Evolutionary conservation across 352 stramenopile species (phyloP), one percentile per base, ranked within the genome.

Genomic region (Blastocystis sp.): DNA sequence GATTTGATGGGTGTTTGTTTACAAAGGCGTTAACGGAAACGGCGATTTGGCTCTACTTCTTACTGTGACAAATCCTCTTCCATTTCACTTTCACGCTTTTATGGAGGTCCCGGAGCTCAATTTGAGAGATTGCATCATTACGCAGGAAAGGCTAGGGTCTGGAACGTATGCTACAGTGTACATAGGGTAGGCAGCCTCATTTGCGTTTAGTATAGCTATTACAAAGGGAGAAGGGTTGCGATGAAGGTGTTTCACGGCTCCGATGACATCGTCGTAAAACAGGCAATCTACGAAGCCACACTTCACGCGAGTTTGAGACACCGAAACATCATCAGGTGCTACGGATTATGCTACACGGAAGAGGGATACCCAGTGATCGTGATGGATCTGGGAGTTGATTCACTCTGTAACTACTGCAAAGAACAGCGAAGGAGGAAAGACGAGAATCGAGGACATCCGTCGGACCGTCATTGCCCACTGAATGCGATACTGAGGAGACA

Each of bases 361-460:
- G 70, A 81, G 24, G 74, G 74, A 12, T n/a, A 62, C 26, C 51
- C 74, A 9, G 50, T 85, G n/a, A 26, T 85, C n/a, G 60, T 85
- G 19, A 45, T 85, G 74, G 74, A 85, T 33, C 33, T 16, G 50
- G 74, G 50, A 63, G 50, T n/a, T n/a, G n/a, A n/a, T n/a, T n/a
- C n/a, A n/a, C n/a, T n/a, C n/a, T n/a, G n/a, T n/a, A n/a, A n/a
- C n/a, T n/a, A n/a, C n/a, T n/a, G n/a, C n/a, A n/a, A n/a, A n/a
- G n/a, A n/a, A n/a, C n/a, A n/a, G 60, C 31, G 21, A 9, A 21
- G 74, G 67, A 85, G 16, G 35, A 9, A 4, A n/a, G n/a, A n/a
- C n/a, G n/a, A n/a, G n/a, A n/a, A n/a, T n/a, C n/a, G n/a, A n/a
- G n/a, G n/a, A n/a, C n/a, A n/a, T n/a, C n/a, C n/a, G n/a, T n/a